phyloP scores from a whole-genome alignment of 2,329 filamentous ascomycete genomes.

The Alternaria triticina region DNA sequence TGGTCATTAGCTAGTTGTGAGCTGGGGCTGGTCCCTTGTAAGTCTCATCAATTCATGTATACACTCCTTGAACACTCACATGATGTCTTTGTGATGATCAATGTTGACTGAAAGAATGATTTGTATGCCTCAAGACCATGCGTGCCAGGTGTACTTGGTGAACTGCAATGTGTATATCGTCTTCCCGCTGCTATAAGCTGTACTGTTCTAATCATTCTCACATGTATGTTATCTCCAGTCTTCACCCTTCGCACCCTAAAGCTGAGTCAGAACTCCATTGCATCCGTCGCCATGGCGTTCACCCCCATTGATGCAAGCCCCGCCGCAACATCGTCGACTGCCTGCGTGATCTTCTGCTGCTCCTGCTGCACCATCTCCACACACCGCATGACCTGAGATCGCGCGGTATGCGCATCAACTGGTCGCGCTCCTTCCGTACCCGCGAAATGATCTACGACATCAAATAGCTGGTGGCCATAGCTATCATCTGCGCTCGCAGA shows the following conservation, averaged over 20 bases:
- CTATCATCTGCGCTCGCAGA: neutral
- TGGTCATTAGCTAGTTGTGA: neutral
- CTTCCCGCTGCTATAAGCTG: neutral
- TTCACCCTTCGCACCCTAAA: too few species aligned
- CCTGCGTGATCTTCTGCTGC: neutral
- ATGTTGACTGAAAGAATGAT: neutral
- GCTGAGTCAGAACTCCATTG: neutral
- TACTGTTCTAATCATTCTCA: rapidly evolving
- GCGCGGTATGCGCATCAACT: neutral
- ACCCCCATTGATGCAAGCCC: neutral
- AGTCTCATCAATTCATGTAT: neutral
- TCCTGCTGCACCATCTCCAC: neutral
- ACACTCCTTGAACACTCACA: neutral
- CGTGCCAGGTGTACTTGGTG: rapidly evolving
- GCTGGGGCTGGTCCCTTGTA: neutral
- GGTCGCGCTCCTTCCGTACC: neutral
- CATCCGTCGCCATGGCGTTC: neutral
- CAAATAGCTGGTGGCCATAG: neutral
- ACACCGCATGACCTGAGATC: neutral
- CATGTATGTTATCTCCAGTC: neutral
- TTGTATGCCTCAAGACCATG: neutral
- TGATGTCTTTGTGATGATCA: neutral
- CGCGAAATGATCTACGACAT: neutral
- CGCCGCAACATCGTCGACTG: neutral
- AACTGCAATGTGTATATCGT: too few species aligned